These are phyloP conservation scores for Epichloe typhina DNA, from an alignment of 2,329 filamentous ascomycete species.

Conservation along the genomic window DNA sequence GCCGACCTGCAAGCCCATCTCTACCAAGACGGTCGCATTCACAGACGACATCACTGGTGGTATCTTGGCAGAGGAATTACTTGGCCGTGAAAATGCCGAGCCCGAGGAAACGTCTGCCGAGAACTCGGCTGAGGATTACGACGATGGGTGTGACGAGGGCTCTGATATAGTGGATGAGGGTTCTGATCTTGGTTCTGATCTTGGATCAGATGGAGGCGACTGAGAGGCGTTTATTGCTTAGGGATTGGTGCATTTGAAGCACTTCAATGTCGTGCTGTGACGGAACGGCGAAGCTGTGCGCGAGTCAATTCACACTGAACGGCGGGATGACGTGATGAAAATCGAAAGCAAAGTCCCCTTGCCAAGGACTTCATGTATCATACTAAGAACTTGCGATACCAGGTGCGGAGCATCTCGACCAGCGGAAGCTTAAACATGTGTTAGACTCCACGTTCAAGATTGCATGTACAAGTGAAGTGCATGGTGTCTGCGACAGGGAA, in stretches of 20 bases:
- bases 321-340: no score
- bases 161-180: slow-evolving; percentile 5
- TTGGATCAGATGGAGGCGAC: slow-evolving; percentile 4
- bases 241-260: background rate
- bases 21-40: slow-evolving; percentile 49
- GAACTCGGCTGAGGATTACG: slow-evolving; percentile 5
- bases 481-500: no score
- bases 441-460: no score
- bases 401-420: no score
- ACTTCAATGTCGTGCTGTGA: no score
- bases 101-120: slow-evolving; percentile 11
- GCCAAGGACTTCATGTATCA: no score
- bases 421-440: no score
- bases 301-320: no score
- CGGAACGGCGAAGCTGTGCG: no score
- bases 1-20: slow-evolving; percentile 23
- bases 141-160: slow-evolving; percentile 6
- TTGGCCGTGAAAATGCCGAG: background rate
- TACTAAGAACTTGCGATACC: no score
- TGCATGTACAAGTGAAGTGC: no score
- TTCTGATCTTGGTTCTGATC: slow-evolving; percentile 3
- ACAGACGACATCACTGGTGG: slow-evolving; percentile 36
- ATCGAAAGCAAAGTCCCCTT: no score
- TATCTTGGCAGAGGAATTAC: slow-evolving; percentile 16
- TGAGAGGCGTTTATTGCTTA: background rate